Conservation (phyloP, 441 rosid genomes). For the Breynia disticha region DNA sequence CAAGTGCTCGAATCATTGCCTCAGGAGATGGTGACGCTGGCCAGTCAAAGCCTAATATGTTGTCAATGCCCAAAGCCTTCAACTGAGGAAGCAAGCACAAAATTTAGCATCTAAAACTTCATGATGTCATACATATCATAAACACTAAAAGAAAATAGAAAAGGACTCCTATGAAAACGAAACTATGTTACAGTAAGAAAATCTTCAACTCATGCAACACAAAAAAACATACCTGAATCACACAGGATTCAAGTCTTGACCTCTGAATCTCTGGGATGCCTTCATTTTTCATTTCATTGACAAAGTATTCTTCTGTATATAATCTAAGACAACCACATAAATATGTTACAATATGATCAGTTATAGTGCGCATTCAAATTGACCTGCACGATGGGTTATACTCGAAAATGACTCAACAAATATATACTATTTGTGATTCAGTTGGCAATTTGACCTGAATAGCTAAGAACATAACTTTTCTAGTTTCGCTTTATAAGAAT, state of each 20-base stretch:
- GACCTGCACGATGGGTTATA: not conserved
- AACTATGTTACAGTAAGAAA: too few relatives aligned
- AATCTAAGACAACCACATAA: conserved; percentile 36
- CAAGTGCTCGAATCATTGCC: conserved; percentile 88
- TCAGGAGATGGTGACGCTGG: conserved; percentile 92
- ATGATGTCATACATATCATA: too few relatives aligned
- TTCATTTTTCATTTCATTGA: conserved; percentile 68
- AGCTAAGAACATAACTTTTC: too few relatives aligned
- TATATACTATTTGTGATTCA: too few relatives aligned
- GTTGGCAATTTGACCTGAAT: too few relatives aligned
- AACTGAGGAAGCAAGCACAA: conserved; percentile 36
- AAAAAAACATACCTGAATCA: conserved; percentile 59
- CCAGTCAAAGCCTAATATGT: conserved; percentile 93
- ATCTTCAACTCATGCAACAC: too few relatives aligned
- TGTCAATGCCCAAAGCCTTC: conserved; percentile 93
- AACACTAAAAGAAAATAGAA: too few relatives aligned
- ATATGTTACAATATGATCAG: conserved; percentile 6
- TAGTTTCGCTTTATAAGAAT: too few relatives aligned
- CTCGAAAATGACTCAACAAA: too few relatives aligned
- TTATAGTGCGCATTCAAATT: conserved; percentile 3
- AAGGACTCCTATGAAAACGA: too few relatives aligned
- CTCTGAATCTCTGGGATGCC: conserved; percentile 97
- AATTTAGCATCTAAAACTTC: conserved; percentile 8
- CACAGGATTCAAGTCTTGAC: conserved; percentile 82
- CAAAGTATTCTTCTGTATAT: conserved; percentile 80